Evolutionary conservation across 768 basidiomycete genomes (phyloP), one percentile per base, ranked within the genome.

Genomic region (Serendipita indica): DNA sequence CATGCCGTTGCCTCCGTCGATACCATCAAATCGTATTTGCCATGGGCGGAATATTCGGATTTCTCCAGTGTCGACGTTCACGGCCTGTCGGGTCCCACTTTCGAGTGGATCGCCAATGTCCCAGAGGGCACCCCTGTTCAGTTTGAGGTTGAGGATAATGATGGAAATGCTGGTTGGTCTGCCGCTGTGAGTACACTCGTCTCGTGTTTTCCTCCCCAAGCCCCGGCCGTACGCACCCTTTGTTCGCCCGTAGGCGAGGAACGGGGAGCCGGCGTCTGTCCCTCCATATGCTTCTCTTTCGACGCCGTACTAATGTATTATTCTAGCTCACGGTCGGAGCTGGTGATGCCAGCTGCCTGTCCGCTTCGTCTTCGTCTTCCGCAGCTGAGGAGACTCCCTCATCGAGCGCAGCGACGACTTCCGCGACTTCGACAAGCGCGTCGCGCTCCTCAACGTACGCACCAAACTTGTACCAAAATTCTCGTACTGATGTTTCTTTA

Each of bases 121-220:
- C 64, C 76, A 33, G 72, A 75, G 12, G 80, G 80, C 34, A 73
- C 72, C 20, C 61, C 71, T 28, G 72, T 83, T 35, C 67, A 73
- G 62, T 62, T 87, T 32, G 82, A 76, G 14, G 61, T 86, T 16
- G 67, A 76, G 61, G 84, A 86, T 65, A 64, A 69, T 1, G 58
- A 64, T 33, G 78, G 72, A 28, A 66, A 81, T 2, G 84, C 87
- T 64, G 84, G 77, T 2, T 89, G 86, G 86, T 80, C 78, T 63
- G 73, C 71, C 33, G 64, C 63, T 10, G 86, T 86, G 61, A 66
- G 80, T 74, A n/a, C 41, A 7, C 5, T 7, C 41, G 10, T 43
- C 7, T n/a, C 27, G 16, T n/a, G n/a, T n/a, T n/a, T n/a, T n/a
- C n/a, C n/a, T n/a, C n/a, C n/a, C n/a, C n/a, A n/a, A n/a, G n/a